Base-by-base conservation (phyloP, 331 rosid species). In the Telfairia occidentalis region DNA sequence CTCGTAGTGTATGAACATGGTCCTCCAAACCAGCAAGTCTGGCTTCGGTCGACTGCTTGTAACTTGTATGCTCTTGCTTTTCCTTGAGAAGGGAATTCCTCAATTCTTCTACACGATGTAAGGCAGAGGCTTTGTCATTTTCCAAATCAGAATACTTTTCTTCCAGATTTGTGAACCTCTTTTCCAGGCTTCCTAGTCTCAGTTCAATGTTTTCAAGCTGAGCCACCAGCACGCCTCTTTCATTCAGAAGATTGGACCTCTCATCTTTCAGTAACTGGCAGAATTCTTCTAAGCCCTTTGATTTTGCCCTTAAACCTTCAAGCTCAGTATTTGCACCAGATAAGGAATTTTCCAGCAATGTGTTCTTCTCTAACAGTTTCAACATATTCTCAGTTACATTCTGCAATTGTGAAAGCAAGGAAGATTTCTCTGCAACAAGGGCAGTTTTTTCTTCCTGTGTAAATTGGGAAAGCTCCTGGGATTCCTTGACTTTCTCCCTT, bases 381-480 rank as follows among this genome's bases (percentile, higher is more conserved):
- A 87, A 86, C 92, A 95, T 87, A 84, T 82, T 86, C 79, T 87
- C 92, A 12, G 96, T 90, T 82, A 87, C 78, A 73, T 76, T 77
- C 82, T 89, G 97, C 75, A 95, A 73, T 80, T 95, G 97, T 38
- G 92, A 86, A 63, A 95, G 85, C 26, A 95, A 82, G 74, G 82
- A 24, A 74, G 85, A 80, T 73, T 95, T 95, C 81, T 95, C 99
- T 43, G 86, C 82, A 64, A 81, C 85, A 26, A 90, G 84, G 67
- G 38, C 59, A 5, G 92, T 85, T 67, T 90, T 95, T 81, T 95
- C 97, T 81, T 83, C 96, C 84, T 64, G 87, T 55, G 89, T 91
- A 83, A 85, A 84, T 48, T 85, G 89, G 80, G 90, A 85, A 49
- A 88, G 79, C 66, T 85, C 90, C 81, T 89, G 90, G 79, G 83